Conservation (phyloP, 306 rosid species). For the Pterocarpus macrocarpus region DNA sequence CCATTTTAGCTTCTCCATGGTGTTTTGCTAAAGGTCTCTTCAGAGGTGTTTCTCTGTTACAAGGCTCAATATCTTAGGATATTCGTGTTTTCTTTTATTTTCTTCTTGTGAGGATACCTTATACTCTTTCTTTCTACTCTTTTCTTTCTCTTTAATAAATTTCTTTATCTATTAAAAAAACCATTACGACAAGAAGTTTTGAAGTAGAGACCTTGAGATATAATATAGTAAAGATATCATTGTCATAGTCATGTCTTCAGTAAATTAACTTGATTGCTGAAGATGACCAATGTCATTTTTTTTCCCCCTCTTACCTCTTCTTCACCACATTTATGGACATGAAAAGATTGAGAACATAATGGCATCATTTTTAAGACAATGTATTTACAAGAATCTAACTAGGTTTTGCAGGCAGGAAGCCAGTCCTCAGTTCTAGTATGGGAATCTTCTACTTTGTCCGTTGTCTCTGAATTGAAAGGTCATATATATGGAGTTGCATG, state of each 20-base stretch:
- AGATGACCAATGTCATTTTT: background rate
- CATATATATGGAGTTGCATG: conserved; percentile 72
- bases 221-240: conserved; percentile 1
- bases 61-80: background rate
- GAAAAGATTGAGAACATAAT: conserved; percentile 19
- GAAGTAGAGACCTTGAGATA: background rate
- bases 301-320: background rate
- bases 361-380: conserved; percentile 24
- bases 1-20: too few relatives aligned
- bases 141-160: too few relatives aligned
- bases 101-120: background rate
- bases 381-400: conserved; percentile 35
- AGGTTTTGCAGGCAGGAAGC: conserved; percentile 71
- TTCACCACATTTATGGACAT: conserved; percentile 22
- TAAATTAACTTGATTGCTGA: conserved; percentile 26
- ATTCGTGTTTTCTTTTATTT: too few relatives aligned
- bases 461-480: conserved; percentile 71
- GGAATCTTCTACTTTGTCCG: conserved; percentile 57
- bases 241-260: conserved; percentile 8
- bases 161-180: background rate
- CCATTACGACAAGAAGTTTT: background rate
- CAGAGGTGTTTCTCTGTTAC: background rate
- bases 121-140: background rate
- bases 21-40: too few relatives aligned
- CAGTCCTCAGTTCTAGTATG: conserved; percentile 77